phyloP scores from a whole-genome alignment of 176 grass and related monocot genomes.

The Triticum monococcum region DNA sequence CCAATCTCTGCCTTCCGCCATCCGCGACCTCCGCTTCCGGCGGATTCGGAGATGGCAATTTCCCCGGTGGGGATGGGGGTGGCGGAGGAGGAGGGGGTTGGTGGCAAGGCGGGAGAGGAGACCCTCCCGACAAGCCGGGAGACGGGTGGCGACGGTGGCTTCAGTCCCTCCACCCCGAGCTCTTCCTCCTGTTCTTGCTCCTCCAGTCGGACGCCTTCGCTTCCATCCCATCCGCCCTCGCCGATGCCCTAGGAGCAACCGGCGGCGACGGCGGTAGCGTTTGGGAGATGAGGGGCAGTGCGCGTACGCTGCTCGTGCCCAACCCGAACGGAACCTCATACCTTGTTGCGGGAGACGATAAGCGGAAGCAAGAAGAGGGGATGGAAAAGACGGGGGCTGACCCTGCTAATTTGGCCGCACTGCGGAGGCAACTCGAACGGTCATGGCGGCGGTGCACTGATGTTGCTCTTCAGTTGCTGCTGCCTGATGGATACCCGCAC shows the following conservation, averaged over 20 bases:
- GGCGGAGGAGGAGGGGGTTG: slow-evolving; percentile 22
- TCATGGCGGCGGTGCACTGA: slow-evolving; percentile 39
- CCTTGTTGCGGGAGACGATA: slow-evolving; percentile 26
- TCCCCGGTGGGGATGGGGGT: neutral
- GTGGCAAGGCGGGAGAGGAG: slow-evolving; percentile 26
- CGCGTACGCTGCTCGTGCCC: slow-evolving; percentile 42
- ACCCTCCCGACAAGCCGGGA: slow-evolving; percentile 30
- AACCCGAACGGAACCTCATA: slow-evolving; percentile 31
- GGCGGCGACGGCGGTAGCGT: slow-evolving; percentile 5
- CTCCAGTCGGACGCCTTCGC: slow-evolving; percentile 37
- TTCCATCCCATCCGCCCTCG: slow-evolving; percentile 35
- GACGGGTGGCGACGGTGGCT: slow-evolving; percentile 26
- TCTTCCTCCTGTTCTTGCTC: slow-evolving; percentile 37
- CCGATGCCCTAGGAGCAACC: slow-evolving; percentile 30
- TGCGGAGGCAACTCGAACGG: slow-evolving; percentile 29
- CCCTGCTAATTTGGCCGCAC: neutral
- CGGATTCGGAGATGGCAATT: slow-evolving; percentile 28
- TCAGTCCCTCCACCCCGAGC: slow-evolving; percentile 37
- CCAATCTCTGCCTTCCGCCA: neutral
- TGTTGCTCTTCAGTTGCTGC: slow-evolving; percentile 37
- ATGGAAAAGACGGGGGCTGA: neutral
- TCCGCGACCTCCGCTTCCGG: slow-evolving; percentile 21
- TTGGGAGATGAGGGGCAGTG: slow-evolving; percentile 71
- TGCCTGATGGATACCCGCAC: slow-evolving; percentile 76
- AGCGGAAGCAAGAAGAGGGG: neutral